phyloP scores from a whole-genome alignment of 2,329 filamentous ascomycete genomes.

The Scleromitrula shiraiana region DNA sequence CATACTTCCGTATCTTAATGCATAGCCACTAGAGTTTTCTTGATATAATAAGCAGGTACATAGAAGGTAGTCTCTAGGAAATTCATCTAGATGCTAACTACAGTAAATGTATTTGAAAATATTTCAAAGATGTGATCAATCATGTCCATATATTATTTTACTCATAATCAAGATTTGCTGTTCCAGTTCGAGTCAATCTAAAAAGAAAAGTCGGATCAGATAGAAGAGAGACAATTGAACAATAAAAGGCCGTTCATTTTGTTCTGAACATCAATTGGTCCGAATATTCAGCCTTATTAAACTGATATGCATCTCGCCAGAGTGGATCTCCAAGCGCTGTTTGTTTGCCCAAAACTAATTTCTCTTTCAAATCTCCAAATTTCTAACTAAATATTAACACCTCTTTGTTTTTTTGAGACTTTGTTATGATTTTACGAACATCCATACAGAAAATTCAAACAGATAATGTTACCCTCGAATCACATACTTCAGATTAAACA shows the following conservation, averaged over 20 bases:
- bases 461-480: slow-evolving; percentile 17
- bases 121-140: too few species aligned
- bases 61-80: too few species aligned
- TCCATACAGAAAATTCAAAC: slow-evolving; percentile 14
- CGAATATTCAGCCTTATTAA: slow-evolving; percentile 6
- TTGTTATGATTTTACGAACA: slow-evolving; percentile 15
- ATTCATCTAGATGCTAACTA: too few species aligned
- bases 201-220: background rate
- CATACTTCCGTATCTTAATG: too few species aligned
- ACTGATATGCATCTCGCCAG: background rate
- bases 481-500: slow-evolving; percentile 3
- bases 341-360: slow-evolving; percentile 8
- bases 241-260: background rate
- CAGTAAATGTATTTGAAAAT: too few species aligned
- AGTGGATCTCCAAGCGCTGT: background rate
- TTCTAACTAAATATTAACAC: too few species aligned
- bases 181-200: too few species aligned
- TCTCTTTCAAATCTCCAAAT: background rate
- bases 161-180: too few species aligned
- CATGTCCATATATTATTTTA: too few species aligned
- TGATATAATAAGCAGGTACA: too few species aligned
- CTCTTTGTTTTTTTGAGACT: background rate
- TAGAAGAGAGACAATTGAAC: background rate
- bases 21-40: too few species aligned
- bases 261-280: background rate